A percentile compares a stretch with the other conserved stretches of the same genome.
These are phyloP conservation scores for Gillenia trifoliata DNA, from an alignment of 306 rosid genomes.

Conservation along the genomic window DNA sequence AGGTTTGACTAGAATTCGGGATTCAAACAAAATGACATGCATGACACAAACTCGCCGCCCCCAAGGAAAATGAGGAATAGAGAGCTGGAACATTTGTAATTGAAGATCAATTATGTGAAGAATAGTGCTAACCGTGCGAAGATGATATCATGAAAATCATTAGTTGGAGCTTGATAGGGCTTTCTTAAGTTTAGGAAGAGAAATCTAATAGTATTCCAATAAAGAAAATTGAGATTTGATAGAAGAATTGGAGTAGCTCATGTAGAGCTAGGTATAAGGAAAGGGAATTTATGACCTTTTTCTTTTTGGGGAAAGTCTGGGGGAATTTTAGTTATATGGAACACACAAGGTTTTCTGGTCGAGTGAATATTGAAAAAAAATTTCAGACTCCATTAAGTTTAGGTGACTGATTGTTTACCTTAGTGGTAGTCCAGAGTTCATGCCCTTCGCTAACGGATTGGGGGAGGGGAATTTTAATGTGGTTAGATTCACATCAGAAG, in stretches of 20 bases:
- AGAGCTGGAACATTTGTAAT: not conserved
- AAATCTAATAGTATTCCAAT: not conserved
- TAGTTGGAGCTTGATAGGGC: not conserved
- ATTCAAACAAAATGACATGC: not conserved
- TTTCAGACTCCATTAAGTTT: not conserved
- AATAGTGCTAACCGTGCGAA: not conserved
- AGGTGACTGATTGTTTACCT: not conserved
- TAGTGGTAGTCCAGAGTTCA: not conserved
- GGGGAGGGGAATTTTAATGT: not conserved
- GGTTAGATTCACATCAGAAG: not conserved
- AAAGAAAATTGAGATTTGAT: not conserved
- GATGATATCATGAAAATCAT: not conserved
- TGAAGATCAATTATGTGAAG: not conserved
- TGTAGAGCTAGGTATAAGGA: not conserved
- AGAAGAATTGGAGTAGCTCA: not conserved
- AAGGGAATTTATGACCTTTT: not conserved
- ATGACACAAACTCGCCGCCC: not conserved
- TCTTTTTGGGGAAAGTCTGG: not conserved
- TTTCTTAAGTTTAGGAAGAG: not conserved
- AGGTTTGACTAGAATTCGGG: not conserved
- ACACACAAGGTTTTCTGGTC: not conserved
- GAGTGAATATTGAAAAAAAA: not conserved
- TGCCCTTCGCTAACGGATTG: not conserved
- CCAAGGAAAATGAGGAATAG: not conserved
- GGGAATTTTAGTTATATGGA: not conserved